Evolutionary conservation across 148 eudicot species (phyloP).

Genomic region (Persicaria tinctoria): DNA sequence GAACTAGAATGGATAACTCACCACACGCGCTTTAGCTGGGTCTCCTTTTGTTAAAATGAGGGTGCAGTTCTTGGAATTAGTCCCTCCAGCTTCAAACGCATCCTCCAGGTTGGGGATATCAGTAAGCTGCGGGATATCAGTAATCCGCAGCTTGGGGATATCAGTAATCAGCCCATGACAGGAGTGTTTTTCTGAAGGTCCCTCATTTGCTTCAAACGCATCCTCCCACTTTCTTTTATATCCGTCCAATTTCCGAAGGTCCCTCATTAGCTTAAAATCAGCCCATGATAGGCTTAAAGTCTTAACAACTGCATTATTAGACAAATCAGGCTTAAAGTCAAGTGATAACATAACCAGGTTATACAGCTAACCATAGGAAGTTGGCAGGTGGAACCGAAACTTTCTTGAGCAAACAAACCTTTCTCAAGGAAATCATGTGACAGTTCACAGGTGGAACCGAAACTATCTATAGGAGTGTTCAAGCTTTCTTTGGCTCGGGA

Average conservation of each 20-base stretch:
- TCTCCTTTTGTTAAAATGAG: slow-evolving; percentile 97
- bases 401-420: slow-evolving; percentile 37
- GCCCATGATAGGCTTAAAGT: slow-evolving; percentile 12
- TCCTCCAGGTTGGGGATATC: slow-evolving; percentile 57
- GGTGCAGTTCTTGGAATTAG: slow-evolving; percentile 62
- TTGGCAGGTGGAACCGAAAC: neutral
- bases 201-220: no score
- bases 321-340: neutral
- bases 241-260: slow-evolving; percentile 80
- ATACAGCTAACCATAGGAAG: neutral
- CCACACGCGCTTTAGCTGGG: slow-evolving; percentile 92
- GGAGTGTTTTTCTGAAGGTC: no score
- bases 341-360: neutral
- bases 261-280: no score
- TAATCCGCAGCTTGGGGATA: no score
- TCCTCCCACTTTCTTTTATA: slow-evolving; percentile 35
- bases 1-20: slow-evolving; percentile 26
- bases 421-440: slow-evolving; percentile 57
- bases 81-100: slow-evolving; percentile 76
- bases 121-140: slow-evolving; percentile 5
- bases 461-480: slow-evolving; percentile 69
- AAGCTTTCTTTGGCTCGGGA: slow-evolving; percentile 94
- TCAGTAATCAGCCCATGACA: no score
- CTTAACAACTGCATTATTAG: slow-evolving; percentile 29
- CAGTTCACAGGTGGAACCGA: slow-evolving; percentile 72